phyloP scores from a whole-genome alignment of 2,329 filamentous ascomycete genomes.

The Arthrinium phaeospermum region DNA sequence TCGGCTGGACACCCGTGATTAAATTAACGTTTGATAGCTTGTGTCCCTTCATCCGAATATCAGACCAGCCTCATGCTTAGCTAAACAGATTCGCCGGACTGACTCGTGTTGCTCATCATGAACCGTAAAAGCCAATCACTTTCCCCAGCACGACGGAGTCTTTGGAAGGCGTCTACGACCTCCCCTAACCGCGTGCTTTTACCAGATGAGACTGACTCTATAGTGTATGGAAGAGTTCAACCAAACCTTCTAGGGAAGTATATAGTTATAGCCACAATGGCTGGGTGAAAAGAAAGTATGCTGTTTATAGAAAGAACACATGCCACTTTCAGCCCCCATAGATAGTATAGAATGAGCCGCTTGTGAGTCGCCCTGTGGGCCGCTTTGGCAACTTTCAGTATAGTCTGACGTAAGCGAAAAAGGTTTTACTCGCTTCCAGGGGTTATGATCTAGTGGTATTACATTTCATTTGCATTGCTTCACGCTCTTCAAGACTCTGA shows the following conservation, averaged over 20 bases:
- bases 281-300: background rate
- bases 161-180: background rate
- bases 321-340: background rate
- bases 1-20: background rate
- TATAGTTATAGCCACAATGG: too few species aligned
- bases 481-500: background rate
- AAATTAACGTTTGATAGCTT: background rate
- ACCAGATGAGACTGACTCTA: too few species aligned
- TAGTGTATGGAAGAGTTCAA: too few species aligned
- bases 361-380: background rate
- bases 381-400: background rate
- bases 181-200: background rate
- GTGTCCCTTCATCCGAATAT: background rate
- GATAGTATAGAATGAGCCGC: background rate
- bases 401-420: background rate
- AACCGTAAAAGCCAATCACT: background rate
- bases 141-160: background rate
- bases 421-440: background rate
- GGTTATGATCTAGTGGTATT: conserved; percentile 13
- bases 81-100: background rate
- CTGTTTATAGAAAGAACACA: background rate
- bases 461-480: conserved; percentile 5
- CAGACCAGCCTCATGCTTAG: background rate
- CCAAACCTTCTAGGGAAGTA: too few species aligned
- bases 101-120: background rate